Base-by-base conservation (phyloP, 495 filamentous ascomycete genomes). In the Trypethelium eluteriae region DNA sequence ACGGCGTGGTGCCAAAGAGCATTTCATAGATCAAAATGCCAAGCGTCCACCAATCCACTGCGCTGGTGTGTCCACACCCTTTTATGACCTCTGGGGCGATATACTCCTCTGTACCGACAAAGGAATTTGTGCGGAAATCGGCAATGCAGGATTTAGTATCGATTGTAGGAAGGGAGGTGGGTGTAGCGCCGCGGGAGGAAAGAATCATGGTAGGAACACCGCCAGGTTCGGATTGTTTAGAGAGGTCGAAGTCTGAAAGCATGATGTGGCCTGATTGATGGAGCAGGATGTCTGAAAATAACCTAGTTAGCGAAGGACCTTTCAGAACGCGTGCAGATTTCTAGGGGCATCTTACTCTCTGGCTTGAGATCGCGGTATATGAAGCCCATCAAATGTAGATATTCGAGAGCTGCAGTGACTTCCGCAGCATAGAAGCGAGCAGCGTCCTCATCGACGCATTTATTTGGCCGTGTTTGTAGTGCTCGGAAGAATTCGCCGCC, bases 261-360 rank as follows among this genome's bases (percentile, higher is more conserved):
- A 98, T 98, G 74, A 98, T 98, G 75, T 98, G 94, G 41, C 94
- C 94, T 16, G 93, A 97, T 76, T 98, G 94, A 75, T 98, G 94
- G 2, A 98, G 86, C 7, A 98, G 86, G 73, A 98, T 98, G 71
- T 98, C 93, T 97, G 68, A 16, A 44, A 11, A 3, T 44, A 32
- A 35, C 18, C 77, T 50, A 78, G 73, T 68, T 64, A 66, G 44
- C 57, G 65, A 12, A 35, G 16, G 35, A n/a, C 41, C 39, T 63
- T 38, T 1, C 36, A 35, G 39, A 16, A 65, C 38, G 10, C 1
- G 32, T 64, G 10, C 16, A 44, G 49, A 25, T 2, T 12, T 62
- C 12, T 39, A 62, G 16, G 39, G 62, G 18, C 46, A 53, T 81
- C 89, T 63, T 85, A 96, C 93, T 98, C 78, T 98, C 94, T 72